phyloP scores from a whole-genome alignment of 768 basidiomycete genomes.

The Suillus variegatus region DNA sequence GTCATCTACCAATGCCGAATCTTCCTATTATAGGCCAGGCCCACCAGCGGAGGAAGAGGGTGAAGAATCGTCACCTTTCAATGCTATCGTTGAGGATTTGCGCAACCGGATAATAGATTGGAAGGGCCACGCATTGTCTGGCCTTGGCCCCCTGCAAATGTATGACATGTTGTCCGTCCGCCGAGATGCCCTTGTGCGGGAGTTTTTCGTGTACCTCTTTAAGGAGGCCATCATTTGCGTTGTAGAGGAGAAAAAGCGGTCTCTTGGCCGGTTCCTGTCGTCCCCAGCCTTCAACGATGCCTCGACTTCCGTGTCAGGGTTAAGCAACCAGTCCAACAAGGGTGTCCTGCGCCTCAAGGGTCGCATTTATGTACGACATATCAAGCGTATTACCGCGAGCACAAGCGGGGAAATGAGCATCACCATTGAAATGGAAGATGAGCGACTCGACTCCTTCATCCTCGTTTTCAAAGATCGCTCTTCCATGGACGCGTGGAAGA shows the following conservation, averaged over 20 bases:
- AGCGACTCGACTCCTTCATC: constrained; percentile 90
- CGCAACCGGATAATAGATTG: constrained; percentile 91
- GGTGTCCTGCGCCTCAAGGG: constrained; percentile 91
- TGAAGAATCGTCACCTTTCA: constrained; percentile 59
- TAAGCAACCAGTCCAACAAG: constrained; percentile 39
- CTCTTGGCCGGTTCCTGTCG: constrained; percentile 72
- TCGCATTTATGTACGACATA: constrained; percentile 93
- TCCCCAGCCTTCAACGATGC: constrained; percentile 59
- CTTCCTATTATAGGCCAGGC: constrained; percentile 30
- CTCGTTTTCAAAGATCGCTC: constrained; percentile 90
- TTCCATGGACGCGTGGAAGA: constrained; percentile 89
- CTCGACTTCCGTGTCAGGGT: constrained; percentile 40
- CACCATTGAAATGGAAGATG: constrained; percentile 98
- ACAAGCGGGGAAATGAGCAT: constrained; percentile 86
- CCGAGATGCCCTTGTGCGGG: constrained; percentile 85
- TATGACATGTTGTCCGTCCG: constrained; percentile 90
- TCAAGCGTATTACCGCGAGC: constrained; percentile 83
- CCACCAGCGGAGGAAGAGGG: constrained; percentile 49
- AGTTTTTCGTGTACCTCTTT: constrained; percentile 97
- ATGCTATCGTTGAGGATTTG: constrained; percentile 84
- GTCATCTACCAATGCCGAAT: constrained; percentile 28
- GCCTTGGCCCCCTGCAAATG: constrained; percentile 87
- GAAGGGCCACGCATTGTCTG: constrained; percentile 91
- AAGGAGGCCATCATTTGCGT: constrained; percentile 98
- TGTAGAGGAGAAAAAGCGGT: constrained; percentile 92